Conservation (phyloP, 208 protist species). For the Naegleria gruberi region DNA sequence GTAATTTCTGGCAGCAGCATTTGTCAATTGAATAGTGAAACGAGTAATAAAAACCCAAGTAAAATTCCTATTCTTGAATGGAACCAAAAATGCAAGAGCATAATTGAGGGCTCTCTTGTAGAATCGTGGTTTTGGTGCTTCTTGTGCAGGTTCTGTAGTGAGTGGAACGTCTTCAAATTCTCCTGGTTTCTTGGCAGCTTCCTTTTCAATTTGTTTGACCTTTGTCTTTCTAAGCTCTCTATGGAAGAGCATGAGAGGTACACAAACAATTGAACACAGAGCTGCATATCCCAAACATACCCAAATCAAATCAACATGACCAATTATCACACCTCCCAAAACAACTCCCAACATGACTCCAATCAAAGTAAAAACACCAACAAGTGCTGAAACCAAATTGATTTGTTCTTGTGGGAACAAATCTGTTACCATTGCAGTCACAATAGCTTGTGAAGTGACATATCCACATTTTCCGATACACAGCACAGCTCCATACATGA, state of each 20-base stretch:
- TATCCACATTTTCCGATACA: background rate
- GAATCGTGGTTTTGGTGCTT: background rate
- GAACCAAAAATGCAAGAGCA: background rate
- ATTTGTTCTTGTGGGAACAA: conserved; percentile 4
- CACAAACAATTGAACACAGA: background rate
- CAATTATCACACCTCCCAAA: background rate
- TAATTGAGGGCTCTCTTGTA: background rate
- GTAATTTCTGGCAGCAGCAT: background rate
- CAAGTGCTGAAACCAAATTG: background rate
- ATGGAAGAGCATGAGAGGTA: background rate
- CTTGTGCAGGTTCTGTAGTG: background rate
- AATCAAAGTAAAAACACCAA: background rate
- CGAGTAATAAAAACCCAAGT: background rate
- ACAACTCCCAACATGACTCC: background rate
- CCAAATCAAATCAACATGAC: background rate
- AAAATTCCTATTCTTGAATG: conserved; percentile 4
- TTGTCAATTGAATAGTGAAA: background rate
- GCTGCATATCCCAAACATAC: background rate
- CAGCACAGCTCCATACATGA: background rate
- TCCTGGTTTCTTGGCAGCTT: background rate
- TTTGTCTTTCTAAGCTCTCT: background rate
- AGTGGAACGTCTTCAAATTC: background rate
- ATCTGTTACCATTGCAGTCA: background rate
- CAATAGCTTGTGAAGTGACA: background rate
- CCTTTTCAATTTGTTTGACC: background rate